Conservation (phyloP, 495 filamentous ascomycete genomes). For the Aspergillus mulundensis region DNA sequence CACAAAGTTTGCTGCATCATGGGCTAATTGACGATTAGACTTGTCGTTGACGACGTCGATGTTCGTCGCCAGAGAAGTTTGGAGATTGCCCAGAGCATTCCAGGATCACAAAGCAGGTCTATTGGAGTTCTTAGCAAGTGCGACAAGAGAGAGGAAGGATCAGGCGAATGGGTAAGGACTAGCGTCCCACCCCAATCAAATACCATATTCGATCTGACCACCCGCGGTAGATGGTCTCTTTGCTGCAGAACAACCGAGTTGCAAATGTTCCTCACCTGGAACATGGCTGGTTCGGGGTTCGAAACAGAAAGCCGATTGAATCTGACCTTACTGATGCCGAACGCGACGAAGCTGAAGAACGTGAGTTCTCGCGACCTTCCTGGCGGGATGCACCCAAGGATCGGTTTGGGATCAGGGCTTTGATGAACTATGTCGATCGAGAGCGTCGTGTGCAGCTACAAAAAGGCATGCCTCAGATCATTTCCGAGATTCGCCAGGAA, state of each 20-base stretch:
- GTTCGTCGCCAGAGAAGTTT: conserved; percentile 1
- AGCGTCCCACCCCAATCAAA: not conserved
- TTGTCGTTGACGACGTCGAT: conserved; percentile 6
- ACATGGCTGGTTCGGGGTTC: conserved; percentile 7
- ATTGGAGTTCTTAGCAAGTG: conserved; percentile 4
- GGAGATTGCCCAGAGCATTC: not conserved
- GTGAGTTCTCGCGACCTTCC: not conserved
- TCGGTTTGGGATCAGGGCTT: not conserved
- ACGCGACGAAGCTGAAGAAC: not conserved
- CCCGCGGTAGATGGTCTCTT: not conserved
- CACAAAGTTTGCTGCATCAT: not conserved
- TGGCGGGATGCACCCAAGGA: not conserved
- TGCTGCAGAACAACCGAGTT: conserved; percentile 1
- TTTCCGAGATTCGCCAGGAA: not conserved
- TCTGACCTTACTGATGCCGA: not conserved
- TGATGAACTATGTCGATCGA: conserved; percentile 6
- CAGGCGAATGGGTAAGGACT: not conserved
- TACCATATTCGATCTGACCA: not conserved
- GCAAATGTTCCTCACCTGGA: not conserved
- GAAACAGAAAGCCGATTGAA: conserved; percentile 1
- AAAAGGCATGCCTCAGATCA: conserved; percentile 4
- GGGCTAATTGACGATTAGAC: not conserved
- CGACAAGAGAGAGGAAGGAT: conserved; percentile 2
- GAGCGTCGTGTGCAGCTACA: conserved; percentile 5
- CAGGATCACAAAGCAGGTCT: not conserved